Conservation (phyloP, 2,329 filamentous ascomycete species). For the Arthrobotrys musiformis region DNA sequence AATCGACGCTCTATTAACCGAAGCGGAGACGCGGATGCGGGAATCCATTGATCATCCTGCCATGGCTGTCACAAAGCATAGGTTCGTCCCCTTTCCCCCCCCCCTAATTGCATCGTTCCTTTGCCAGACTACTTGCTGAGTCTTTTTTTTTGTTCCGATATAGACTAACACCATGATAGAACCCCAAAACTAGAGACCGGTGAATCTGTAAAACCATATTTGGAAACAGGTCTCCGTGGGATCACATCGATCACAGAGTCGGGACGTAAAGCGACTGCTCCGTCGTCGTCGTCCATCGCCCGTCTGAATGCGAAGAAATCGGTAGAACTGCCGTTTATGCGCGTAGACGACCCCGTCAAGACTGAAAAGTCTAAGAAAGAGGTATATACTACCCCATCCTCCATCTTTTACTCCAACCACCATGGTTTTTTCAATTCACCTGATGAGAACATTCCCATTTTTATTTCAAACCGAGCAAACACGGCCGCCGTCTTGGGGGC, state of each 20-base stretch:
- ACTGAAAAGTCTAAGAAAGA: conserved; percentile 47
- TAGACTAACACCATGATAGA: conserved; percentile 12
- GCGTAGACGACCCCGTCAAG: conserved; percentile 49
- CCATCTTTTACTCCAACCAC: neutral
- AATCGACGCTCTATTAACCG: conserved; percentile 63
- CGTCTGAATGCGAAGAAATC: conserved; percentile 19
- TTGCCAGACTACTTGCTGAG: conserved; percentile 8
- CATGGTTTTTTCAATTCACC: conserved; percentile 62
- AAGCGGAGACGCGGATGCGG: conserved; percentile 63
- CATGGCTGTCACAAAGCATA: conserved; percentile 31
- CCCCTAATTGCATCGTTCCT: neutral
- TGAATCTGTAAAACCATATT: conserved; percentile 31
- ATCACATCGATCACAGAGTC: conserved; percentile 43
- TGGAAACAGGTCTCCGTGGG: conserved; percentile 30
- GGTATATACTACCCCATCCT: conserved; percentile 18
- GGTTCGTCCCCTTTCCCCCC: conserved; percentile 17
- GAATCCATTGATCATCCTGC: conserved; percentile 50
- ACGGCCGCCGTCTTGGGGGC: conserved; percentile 82
- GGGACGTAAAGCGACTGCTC: conserved; percentile 22
- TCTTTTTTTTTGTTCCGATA: neutral
- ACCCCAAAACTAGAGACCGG: conserved; percentile 38
- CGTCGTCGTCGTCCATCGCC: neutral
- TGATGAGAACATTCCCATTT: conserved; percentile 82
- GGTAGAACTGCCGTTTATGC: conserved; percentile 45
- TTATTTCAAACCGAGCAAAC: conserved; percentile 75